Conservation (phyloP, 2,329 filamentous ascomycete species). For the Cylindrodendrum hubeiense region DNA sequence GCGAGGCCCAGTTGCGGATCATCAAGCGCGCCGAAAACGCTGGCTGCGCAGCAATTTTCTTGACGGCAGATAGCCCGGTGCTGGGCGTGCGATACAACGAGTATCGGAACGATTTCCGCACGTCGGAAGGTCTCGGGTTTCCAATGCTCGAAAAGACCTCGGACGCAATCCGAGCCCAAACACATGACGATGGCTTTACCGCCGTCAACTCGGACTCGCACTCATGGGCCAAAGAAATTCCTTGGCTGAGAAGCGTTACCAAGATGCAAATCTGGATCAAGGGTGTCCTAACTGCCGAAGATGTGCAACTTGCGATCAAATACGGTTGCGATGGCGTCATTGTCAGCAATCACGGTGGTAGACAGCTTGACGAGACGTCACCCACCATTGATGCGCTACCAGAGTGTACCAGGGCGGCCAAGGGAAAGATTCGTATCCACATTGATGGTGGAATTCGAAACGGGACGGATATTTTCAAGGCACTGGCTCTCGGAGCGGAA, state of each 20-base stretch:
- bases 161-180: not conserved
- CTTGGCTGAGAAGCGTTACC: constrained; percentile 62
- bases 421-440: not conserved
- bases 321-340: constrained; percentile 55
- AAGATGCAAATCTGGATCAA: constrained; percentile 64
- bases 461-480: constrained; percentile 20
- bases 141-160: constrained; percentile 14
- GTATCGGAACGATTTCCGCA: constrained; percentile 2
- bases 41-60: constrained; percentile 3
- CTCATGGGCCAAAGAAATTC: constrained; percentile 63
- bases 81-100: constrained; percentile 18
- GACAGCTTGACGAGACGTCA: constrained; percentile 59
- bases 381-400: constrained; percentile 55
- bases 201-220: constrained; percentile 44
- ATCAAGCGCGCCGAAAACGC: constrained; percentile 15
- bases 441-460: constrained; percentile 15
- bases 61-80: constrained; percentile 18
- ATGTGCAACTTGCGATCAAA: constrained; percentile 52
- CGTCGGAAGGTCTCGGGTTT: not conserved
- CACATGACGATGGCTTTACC: constrained; percentile 5
- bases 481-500: constrained; percentile 6
- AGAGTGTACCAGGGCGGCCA: not conserved
- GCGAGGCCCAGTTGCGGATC: constrained; percentile 2
- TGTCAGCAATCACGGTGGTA: constrained; percentile 60
- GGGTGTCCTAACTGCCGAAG: constrained; percentile 57